These are phyloP conservation scores for Pestalotiopsis sp. DNA, from an alignment of 2,329 filamentous ascomycete species.

Conservation along the genomic window DNA sequence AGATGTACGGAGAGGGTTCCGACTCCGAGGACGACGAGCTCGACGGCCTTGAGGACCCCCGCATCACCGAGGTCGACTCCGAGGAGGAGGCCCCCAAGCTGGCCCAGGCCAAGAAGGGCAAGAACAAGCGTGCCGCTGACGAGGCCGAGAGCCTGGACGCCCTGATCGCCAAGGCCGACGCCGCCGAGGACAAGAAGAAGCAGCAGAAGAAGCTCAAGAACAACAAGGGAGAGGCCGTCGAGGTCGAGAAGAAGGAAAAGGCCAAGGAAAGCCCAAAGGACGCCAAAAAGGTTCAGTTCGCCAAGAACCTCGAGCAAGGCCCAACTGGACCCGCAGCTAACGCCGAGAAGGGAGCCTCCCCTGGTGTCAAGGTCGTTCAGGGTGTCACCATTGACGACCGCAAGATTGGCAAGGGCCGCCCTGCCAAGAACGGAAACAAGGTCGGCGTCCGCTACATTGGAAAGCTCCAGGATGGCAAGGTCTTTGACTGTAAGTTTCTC, in stretches of 20 bases:
- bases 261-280: constrained; percentile 54
- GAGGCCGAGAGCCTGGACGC: constrained; percentile 74
- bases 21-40: constrained; percentile 76
- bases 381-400: constrained; percentile 95
- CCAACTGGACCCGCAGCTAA: constrained; percentile 71
- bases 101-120: constrained; percentile 67
- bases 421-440: constrained; percentile 86
- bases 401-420: constrained; percentile 83
- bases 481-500: constrained; percentile 79
- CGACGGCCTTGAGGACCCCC: constrained; percentile 76
- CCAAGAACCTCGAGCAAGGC: constrained; percentile 97
- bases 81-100: constrained; percentile 73
- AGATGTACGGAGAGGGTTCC: constrained; percentile 68
- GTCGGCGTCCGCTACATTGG: constrained; percentile 98
- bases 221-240: constrained; percentile 88
- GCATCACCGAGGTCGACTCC: constrained; percentile 80
- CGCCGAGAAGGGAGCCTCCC: constrained; percentile 55
- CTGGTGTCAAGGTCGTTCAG: constrained; percentile 77
- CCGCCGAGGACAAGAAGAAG: constrained; percentile 82
- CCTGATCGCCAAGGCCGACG: constrained; percentile 74
- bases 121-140: constrained; percentile 92
- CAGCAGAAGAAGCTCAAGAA: constrained; percentile 98
- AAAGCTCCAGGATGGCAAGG: constrained; percentile 91
- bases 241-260: constrained; percentile 58
- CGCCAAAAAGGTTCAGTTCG: constrained; percentile 98